Conservation (phyloP, 2,329 filamentous ascomycete genomes). For the Botrytis cinerea region DNA sequence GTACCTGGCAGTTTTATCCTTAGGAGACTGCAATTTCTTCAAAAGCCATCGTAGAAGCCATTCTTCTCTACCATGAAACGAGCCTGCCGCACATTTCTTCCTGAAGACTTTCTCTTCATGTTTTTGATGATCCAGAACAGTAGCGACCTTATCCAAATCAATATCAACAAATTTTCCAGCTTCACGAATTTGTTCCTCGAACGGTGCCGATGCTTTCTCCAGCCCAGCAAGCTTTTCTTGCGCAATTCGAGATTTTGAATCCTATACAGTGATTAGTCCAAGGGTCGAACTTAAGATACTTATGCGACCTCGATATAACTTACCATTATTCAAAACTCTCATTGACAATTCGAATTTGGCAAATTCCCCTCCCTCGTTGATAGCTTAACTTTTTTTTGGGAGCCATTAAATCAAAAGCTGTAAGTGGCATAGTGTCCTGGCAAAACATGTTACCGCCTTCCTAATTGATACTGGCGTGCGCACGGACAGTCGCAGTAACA, state of each 20-base stretch:
- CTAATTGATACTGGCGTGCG: rapidly evolving
- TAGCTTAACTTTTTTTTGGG: conserved; percentile 20
- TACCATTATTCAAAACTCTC: conserved; percentile 13
- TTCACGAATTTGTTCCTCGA: conserved; percentile 42
- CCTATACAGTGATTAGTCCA: conserved; percentile 26
- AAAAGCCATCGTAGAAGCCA: conserved; percentile 68
- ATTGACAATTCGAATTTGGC: neutral
- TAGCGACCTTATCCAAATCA: conserved; percentile 33
- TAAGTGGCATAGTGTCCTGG: neutral
- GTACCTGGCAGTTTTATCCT: conserved; percentile 41
- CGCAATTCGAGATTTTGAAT: conserved; percentile 38
- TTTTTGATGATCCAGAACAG: conserved; percentile 18
- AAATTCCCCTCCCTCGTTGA: conserved; percentile 7
- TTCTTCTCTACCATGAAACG: conserved; percentile 54
- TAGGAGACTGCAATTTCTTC: conserved; percentile 54
- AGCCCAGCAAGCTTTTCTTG: conserved; percentile 41
- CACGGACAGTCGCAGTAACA: neutral
- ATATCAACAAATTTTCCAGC: conserved; percentile 41
- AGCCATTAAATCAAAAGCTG: neutral
- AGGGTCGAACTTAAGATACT: neutral
- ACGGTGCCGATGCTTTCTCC: conserved; percentile 42
- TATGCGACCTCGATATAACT: neutral
- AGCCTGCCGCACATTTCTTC: conserved; percentile 16
- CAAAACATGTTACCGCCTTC: neutral
- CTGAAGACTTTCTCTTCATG: conserved; percentile 10